A percentile compares a stretch with the other conserved stretches of the same genome.
phyloP scores from a whole-genome alignment of 805 yeast genomes.

The Hanseniaspora nectarophila region DNA sequence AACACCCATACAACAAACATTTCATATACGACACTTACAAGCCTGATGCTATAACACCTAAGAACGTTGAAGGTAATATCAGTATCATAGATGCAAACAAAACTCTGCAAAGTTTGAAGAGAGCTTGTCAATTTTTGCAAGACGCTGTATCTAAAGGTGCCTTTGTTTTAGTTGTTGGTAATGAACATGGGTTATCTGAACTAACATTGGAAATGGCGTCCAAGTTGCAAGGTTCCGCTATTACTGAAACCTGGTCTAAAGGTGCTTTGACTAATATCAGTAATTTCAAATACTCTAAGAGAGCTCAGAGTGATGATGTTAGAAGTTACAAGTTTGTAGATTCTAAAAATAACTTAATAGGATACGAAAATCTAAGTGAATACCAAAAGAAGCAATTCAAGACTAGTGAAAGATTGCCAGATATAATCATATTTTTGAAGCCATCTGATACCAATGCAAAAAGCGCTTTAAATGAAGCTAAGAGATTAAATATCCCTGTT shows the following conservation, averaged over 20 bases:
- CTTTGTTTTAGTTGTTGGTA: constrained; percentile 69
- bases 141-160: constrained; percentile 82
- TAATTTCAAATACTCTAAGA: constrained; percentile 21
- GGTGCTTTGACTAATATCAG: constrained; percentile 82
- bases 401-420: constrained; percentile 53
- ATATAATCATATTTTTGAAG: constrained; percentile 71
- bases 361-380: constrained; percentile 66
- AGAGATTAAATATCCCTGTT: constrained; percentile 73
- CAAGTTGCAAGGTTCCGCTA: constrained; percentile 67
- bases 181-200: constrained; percentile 63
- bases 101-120: constrained; percentile 60
- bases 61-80: constrained; percentile 38
- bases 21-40: constrained; percentile 78
- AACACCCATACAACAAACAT: constrained; percentile 74
- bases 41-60: constrained; percentile 2
- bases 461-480: constrained; percentile 70
- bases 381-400: constrained; percentile 55
- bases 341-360: constrained; percentile 29
- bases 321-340: constrained; percentile 5
- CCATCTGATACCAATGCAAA: constrained; percentile 64
- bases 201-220: constrained; percentile 69
- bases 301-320: not conserved
- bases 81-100: constrained; percentile 83
- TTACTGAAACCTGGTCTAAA: constrained; percentile 80
- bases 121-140: constrained; percentile 75